Conservation (phyloP, 192 early-diverging fungal genomes). For the Chytriomyces confervae region DNA sequence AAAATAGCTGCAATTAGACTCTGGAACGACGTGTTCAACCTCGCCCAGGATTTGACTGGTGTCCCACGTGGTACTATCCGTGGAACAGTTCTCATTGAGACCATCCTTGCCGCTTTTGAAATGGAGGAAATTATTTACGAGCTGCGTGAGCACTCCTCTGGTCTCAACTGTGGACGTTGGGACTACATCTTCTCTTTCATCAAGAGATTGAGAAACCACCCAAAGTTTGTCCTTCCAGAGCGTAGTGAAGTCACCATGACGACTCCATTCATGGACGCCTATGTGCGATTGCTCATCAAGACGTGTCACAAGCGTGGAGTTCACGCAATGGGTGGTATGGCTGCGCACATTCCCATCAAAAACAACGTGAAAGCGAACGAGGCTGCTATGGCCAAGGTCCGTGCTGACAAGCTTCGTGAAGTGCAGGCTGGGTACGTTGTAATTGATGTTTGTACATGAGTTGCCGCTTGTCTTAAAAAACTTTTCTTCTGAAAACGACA, state of each 20-base stretch:
- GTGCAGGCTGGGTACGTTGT: constrained; percentile 94
- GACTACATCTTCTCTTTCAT: constrained; percentile 99
- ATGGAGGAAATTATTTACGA: constrained; percentile 99
- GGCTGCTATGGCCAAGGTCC: constrained; percentile 90
- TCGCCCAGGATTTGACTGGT: constrained; percentile 86
- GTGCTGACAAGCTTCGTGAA: constrained; percentile 94
- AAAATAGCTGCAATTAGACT: constrained; percentile 56
- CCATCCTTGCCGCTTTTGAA: constrained; percentile 94
- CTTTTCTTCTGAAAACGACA: not conserved
- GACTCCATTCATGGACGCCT: constrained; percentile 97
- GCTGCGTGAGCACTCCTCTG: constrained; percentile 96
- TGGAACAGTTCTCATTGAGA: constrained; percentile 96
- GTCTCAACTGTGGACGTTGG: constrained; percentile 99
- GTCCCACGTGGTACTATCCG: constrained; percentile 96
- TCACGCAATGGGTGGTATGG: constrained; percentile 99
- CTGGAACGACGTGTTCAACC: constrained; percentile 98
- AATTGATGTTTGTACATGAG: constrained; percentile 37
- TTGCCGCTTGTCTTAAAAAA: not conserved
- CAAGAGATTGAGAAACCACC: constrained; percentile 93
- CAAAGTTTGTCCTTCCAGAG: constrained; percentile 86
- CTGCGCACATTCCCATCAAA: constrained; percentile 98
- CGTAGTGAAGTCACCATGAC: constrained; percentile 93
- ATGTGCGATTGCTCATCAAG: constrained; percentile 95
- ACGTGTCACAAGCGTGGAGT: constrained; percentile 98
- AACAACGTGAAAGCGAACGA: constrained; percentile 88